These are phyloP conservation scores for Phytophthora nicotianae DNA, from an alignment of 352 stramenopile species.

Conservation along the genomic window DNA sequence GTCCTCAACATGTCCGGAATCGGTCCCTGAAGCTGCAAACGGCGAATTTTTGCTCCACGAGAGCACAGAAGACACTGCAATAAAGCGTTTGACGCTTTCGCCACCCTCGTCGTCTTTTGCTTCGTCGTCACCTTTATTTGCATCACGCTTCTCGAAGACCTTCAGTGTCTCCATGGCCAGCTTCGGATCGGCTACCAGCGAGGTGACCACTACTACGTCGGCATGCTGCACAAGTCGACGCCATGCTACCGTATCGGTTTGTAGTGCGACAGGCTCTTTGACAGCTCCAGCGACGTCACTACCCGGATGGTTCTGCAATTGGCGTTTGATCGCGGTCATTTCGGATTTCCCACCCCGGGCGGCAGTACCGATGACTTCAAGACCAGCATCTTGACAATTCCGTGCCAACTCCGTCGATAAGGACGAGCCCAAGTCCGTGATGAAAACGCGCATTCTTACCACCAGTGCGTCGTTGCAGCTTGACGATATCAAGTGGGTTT, in stretches of 20 bases:
- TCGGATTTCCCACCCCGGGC: constrained; percentile 46
- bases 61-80: constrained; percentile 77
- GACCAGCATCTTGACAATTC: constrained; percentile 63
- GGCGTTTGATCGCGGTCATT: constrained; percentile 48
- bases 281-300: constrained; percentile 56
- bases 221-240: constrained; percentile 58
- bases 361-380: constrained; percentile 70
- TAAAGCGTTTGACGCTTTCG: constrained; percentile 62
- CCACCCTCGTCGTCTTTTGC: constrained; percentile 36
- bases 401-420: constrained; percentile 56
- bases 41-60: constrained; percentile 78
- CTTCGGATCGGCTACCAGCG: constrained; percentile 60
- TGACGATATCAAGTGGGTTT: constrained; percentile 1
- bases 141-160: constrained; percentile 58
- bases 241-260: constrained; percentile 52
- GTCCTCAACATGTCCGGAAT: constrained; percentile 62
- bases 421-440: constrained; percentile 70
- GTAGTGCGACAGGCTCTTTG: constrained; percentile 57
- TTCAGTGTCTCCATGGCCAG: constrained; percentile 67
- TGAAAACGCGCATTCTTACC: constrained; percentile 72
- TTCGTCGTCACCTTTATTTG: constrained; percentile 30
- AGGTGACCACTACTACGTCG: constrained; percentile 62
- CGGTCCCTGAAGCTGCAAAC: constrained; percentile 48
- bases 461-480: not conserved
- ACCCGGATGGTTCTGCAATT: constrained; percentile 57